These are phyloP conservation scores for Zasmidium angulare DNA, from an alignment of 2,329 filamentous ascomycete genomes.

Conservation along the genomic window DNA sequence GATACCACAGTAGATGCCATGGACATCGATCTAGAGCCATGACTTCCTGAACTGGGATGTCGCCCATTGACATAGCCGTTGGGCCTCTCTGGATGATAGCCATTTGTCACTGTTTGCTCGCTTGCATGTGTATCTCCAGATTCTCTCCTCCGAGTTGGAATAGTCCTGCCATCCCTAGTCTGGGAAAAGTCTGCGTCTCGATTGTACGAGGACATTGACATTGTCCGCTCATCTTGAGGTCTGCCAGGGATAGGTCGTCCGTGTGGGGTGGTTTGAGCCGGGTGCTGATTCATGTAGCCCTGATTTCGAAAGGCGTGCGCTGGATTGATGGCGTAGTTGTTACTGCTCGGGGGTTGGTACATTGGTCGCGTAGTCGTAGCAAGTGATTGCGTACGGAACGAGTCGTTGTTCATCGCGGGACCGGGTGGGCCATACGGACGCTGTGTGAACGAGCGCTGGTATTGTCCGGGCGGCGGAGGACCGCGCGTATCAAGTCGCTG, in stretches of 20 bases:
- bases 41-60: conserved; percentile 32
- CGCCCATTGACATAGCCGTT: conserved; percentile 26
- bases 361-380: conserved; percentile 72
- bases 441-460: conserved; percentile 38
- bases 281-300: conserved; percentile 63
- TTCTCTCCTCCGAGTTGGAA: conserved; percentile 71
- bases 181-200: conserved; percentile 76
- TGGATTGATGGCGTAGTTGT: conserved; percentile 60
- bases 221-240: conserved; percentile 79
- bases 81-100: conserved; percentile 29
- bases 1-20: conserved; percentile 83
- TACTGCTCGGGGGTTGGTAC: conserved; percentile 63
- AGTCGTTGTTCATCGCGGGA: conserved; percentile 76
- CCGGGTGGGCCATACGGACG: conserved; percentile 33
- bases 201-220: conserved; percentile 88
- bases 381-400: conserved; percentile 90
- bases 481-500: conserved; percentile 65
- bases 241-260: conserved; percentile 88
- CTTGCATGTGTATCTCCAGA: conserved; percentile 40
- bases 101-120: conserved; percentile 31
- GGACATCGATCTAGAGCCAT: conserved; percentile 73
- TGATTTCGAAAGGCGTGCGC: conserved; percentile 77
- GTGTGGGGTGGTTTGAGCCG: conserved; percentile 82
- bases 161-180: conserved; percentile 89
- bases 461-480: conserved; percentile 50